A percentile compares a stretch with the other conserved stretches of the same genome.
Conservation (phyloP, 2,329 filamentous ascomycete species). For the Paecilomyces formosus region DNA sequence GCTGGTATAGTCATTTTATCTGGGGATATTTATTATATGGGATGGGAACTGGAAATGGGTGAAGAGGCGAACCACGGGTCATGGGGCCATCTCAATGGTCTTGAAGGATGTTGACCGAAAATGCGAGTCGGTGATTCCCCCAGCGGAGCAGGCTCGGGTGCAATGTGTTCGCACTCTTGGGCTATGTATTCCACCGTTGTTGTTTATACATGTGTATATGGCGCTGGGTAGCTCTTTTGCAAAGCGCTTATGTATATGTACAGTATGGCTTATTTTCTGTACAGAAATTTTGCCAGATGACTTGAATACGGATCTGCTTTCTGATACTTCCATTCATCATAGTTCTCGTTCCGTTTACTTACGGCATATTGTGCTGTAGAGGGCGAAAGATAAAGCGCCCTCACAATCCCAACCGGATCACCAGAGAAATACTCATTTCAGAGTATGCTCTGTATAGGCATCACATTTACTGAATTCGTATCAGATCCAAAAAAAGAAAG, state of each 20-base stretch:
- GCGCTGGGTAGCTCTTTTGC: not conserved
- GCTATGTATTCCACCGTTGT: not conserved
- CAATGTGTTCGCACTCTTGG: not conserved
- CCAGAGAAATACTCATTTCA: not conserved
- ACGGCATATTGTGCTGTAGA: not conserved
- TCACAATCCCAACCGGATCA: not conserved
- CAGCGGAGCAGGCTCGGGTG: not conserved
- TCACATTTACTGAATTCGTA: not conserved
- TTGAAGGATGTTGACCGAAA: not conserved
- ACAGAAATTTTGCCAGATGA: not conserved
- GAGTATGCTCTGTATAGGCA: not conserved
- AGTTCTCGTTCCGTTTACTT: not conserved
- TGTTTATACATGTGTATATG: not conserved
- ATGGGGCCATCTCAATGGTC: not conserved
- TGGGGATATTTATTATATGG: constrained; percentile 9
- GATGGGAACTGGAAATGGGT: constrained; percentile 10
- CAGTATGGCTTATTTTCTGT: not conserved
- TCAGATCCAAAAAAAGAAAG: not conserved
- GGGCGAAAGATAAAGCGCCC: not conserved
- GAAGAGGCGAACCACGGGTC: constrained; percentile 4
- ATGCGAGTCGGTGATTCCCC: not conserved
- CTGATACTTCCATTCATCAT: not conserved
- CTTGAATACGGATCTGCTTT: not conserved
- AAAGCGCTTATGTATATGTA: not conserved
- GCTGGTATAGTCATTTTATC: constrained; percentile 9